phyloP scores from a whole-genome alignment of 148 eudicot species.

The Fallopia convolvulus region DNA sequence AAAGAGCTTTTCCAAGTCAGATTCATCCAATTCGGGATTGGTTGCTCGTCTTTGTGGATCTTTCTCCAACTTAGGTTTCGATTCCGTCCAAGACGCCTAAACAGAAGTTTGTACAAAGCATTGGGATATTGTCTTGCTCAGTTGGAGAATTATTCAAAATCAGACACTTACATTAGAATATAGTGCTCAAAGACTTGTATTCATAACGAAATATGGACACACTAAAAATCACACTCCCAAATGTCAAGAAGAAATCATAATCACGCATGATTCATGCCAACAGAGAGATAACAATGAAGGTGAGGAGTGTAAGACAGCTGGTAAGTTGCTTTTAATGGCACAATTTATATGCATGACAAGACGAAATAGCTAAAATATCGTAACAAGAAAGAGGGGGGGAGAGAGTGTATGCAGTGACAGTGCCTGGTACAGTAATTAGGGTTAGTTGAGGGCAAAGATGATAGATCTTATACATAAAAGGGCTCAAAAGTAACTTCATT shows the following conservation, averaged over 20 bases:
- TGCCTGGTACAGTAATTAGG: neutral
- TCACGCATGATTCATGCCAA: neutral
- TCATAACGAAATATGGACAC: neutral
- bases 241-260: constrained; percentile 7
- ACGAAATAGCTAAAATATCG: neutral
- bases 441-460: neutral
- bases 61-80: constrained; percentile 80
- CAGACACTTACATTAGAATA: neutral
- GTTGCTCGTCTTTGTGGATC: constrained; percentile 94
- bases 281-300: neutral
- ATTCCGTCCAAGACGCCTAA: constrained; percentile 94
- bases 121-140: constrained; percentile 1
- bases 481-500: neutral
- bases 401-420: neutral
- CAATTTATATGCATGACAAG: neutral
- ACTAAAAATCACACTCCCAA: neutral
- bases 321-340: neutral
- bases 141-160: neutral
- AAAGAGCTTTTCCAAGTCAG: constrained; percentile 88
- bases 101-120: constrained; percentile 6
- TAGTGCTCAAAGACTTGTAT: neutral
- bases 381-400: neutral
- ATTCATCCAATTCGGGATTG: constrained; percentile 70
- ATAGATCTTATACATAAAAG: neutral
- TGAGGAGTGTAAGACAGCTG: neutral